Evolutionary conservation across 148 eudicot species (phyloP), one percentile per base, ranked within the genome.

Genomic region (Rheum nobile): DNA sequence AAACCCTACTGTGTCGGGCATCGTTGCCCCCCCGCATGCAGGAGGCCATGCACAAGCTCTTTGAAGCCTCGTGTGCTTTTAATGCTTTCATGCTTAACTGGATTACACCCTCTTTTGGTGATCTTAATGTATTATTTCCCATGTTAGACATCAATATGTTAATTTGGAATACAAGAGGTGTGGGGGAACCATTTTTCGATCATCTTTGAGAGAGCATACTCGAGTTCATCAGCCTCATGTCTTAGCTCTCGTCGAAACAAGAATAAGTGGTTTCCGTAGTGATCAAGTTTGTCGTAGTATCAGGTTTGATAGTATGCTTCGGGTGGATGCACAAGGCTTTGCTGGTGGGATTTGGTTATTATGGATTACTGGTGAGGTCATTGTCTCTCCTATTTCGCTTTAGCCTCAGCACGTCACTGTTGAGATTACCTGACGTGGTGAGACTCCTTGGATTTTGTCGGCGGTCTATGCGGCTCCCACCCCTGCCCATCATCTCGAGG

Each of bases 361-460:
- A 0, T 42, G 74, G 74, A 24, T 6, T 1, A 4, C 0, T 0
- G 0, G 5, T 1, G 22, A 32, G 0, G 21, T 68, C 0, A 0
- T 13, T 13, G 21, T 68, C 2, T 32, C 0, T 6, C 41, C 22
- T 0, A 0, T 68, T 0, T 32, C n/a, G 0, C 8, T 32, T 2
- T 8, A 34, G 1, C 8, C 46, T 2, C 46, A 68, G 22, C 44
- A 35, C 22, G 19, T 68, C 1, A 68, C 72, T 0, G 43, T 37
- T 0, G 72, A 68, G 34, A 6, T 68, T 0, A 3, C 8, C 1
- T 10, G 44, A 4, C 13, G 9, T 1, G 41, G 22, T 0, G 44
- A 35, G 2, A 9, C 17, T 0, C 72, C 24, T 0, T 68, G 72
- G 46, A 68, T 68, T 0, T 2, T 42, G 0, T 6, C 44, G 0